phyloP scores from a whole-genome alignment of 2,329 filamentous ascomycete species.

The Epichloe glyceriae region DNA sequence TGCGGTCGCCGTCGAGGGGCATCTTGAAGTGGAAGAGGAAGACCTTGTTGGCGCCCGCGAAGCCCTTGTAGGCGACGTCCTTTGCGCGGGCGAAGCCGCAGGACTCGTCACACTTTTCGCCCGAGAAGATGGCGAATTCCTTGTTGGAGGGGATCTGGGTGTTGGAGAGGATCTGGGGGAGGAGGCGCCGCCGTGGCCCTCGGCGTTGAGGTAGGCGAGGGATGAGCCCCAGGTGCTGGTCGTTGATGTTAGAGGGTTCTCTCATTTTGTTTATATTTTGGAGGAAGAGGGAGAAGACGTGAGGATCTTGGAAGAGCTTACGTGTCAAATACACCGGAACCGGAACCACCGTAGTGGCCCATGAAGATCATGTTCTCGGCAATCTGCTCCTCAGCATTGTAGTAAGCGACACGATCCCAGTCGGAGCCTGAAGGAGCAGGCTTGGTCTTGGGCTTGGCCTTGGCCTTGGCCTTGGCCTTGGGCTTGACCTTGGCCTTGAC shows the following conservation, averaged over 20 bases:
- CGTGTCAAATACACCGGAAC: constrained; percentile 31
- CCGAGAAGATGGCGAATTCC: constrained; percentile 34
- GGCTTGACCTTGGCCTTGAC: not conserved
- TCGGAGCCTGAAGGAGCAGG: constrained; percentile 13
- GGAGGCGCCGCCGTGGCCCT: constrained; percentile 25
- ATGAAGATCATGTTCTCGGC: constrained; percentile 35
- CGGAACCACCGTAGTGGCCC: constrained; percentile 32
- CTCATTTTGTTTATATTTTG: no score
- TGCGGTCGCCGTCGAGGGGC: constrained; percentile 44
- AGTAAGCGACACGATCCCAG: constrained; percentile 32
- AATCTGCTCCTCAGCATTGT: constrained; percentile 25
- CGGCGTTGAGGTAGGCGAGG: constrained; percentile 31
- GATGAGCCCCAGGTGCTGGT: constrained; percentile 30
- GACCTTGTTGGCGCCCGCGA: constrained; percentile 54
- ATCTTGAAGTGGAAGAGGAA: constrained; percentile 66
- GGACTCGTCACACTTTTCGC: constrained; percentile 26
- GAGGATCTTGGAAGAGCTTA: constrained; percentile 16
- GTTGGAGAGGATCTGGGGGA: constrained; percentile 28
- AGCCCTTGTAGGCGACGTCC: constrained; percentile 47
- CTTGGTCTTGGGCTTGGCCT: not conserved
- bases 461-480: not conserved
- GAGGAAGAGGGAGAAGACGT: not conserved
- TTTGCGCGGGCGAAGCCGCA: constrained; percentile 32
- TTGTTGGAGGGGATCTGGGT: constrained; percentile 27
- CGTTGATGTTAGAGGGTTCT: not conserved